Base-by-base conservation (phyloP, 768 basidiomycete genomes). In the Lentinula guzmanii region DNA sequence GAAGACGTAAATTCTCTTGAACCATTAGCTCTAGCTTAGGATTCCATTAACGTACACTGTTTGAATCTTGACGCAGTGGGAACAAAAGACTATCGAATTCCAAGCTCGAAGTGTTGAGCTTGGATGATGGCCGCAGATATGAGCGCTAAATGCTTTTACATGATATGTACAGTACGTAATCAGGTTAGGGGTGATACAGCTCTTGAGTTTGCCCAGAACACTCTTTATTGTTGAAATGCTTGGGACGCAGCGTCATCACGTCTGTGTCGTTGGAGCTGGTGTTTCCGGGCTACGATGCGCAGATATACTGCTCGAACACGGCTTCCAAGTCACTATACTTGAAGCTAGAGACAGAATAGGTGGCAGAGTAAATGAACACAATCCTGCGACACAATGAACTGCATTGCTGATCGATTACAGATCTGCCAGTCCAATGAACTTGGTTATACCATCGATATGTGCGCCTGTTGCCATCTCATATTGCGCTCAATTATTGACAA, bases 281-380 rank as follows among this genome's bases (percentile, higher is more conserved):
- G 62, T 65, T 31, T 67, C 66, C 2, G 66, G 66, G 13, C 62
- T 67, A 11, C 63, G 66, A 41, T 65, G 64, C 21, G 63, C 66
- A 5, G 60, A 63, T 54, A 48, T 63, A 18, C 66, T 65, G n/a
- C 63, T 65, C 18, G 55, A 62, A 33, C 50, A 55, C 37, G 64
- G 64, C 34, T 62, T 63, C 31, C 53, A 62, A 52, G 66, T 67
- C 11, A 65, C 64, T 16, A 64, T 67, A 37, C 61, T 67, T 35
- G 66, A 67, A 52, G 66, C 66, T n/a, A 62, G 66, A 42, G 61
- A 67, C 51, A 48, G 66, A 53, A 67, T 67, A 45, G 66, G 66
- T 35, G 66, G 66, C 28, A 64, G 65, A 52, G 65, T 66, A 51
- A 18, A 58, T 63, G 28, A 18, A 15, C 28, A 13, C 37, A 37